Evolutionary conservation across 257 asterid species (phyloP).

Genomic region (Eucommia ulmoides): DNA sequence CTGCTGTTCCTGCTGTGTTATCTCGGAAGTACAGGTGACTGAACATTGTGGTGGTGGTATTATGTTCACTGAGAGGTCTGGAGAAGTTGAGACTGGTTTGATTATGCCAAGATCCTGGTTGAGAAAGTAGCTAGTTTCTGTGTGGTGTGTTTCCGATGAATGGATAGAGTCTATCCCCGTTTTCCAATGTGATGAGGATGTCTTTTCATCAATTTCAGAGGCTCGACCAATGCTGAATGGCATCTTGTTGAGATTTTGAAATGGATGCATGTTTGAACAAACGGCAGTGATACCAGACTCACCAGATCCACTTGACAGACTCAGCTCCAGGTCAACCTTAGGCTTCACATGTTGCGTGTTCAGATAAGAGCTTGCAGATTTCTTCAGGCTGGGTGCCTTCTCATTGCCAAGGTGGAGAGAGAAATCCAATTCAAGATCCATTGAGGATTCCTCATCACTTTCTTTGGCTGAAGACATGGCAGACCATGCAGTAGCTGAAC

Average conservation of each 20-base stretch:
- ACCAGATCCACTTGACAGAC: slow-evolving; percentile 57
- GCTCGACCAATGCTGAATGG: slow-evolving; percentile 16
- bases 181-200: slow-evolving; percentile 17
- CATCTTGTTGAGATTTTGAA: slow-evolving; percentile 18
- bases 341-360: slow-evolving; percentile 25
- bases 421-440: slow-evolving; percentile 90
- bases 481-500: slow-evolving; percentile 83
- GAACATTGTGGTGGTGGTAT: slow-evolving; percentile 67
- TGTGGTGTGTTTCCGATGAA: slow-evolving; percentile 19
- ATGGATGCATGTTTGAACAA: slow-evolving; percentile 27
- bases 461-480: slow-evolving; percentile 81
- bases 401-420: slow-evolving; percentile 72
- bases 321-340: slow-evolving; percentile 66
- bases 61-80: slow-evolving; percentile 41
- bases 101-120: slow-evolving; percentile 26
- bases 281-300: slow-evolving; percentile 54
- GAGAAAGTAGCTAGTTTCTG: slow-evolving; percentile 22
- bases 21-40: slow-evolving; percentile 98
- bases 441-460: slow-evolving; percentile 65
- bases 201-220: slow-evolving; percentile 28
- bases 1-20: slow-evolving; percentile 51
- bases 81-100: slow-evolving; percentile 26
- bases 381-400: slow-evolving; percentile 33
- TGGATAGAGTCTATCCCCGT: slow-evolving; percentile 21
- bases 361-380: slow-evolving; percentile 26